A percentile compares a stretch with the other conserved stretches of the same genome.
These are phyloP conservation scores for Wickerhamomyces alni DNA, from an alignment of 805 yeast species.

Conservation along the genomic window DNA sequence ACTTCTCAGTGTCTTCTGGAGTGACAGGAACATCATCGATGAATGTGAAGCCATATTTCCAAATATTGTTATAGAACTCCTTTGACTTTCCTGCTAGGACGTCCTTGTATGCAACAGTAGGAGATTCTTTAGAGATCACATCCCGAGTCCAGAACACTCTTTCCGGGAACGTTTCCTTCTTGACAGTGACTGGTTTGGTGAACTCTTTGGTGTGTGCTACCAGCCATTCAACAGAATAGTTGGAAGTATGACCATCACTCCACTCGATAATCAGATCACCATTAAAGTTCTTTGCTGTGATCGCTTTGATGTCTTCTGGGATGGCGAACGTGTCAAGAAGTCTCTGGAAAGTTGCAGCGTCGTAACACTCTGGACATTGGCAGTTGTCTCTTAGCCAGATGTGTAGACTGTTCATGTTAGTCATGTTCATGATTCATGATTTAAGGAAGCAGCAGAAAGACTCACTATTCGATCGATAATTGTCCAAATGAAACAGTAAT, in stretches of 20 bases:
- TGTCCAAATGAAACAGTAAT: no score
- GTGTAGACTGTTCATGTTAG: constrained; percentile 26
- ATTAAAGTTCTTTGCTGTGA: neutral
- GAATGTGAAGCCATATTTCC: constrained; percentile 50
- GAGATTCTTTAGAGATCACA: constrained; percentile 22
- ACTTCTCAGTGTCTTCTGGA: constrained; percentile 51
- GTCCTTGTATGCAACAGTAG: constrained; percentile 35
- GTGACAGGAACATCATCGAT: constrained; percentile 55
- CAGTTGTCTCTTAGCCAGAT: constrained; percentile 66
- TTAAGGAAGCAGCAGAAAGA: no score
- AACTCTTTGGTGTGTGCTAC: constrained; percentile 10
- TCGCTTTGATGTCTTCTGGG: constrained; percentile 26
- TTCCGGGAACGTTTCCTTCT: constrained; percentile 33
- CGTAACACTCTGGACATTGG: constrained; percentile 50
- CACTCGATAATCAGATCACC: constrained; percentile 3
- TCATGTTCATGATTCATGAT: no score
- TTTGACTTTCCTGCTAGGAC: constrained; percentile 33
- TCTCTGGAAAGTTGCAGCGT: constrained; percentile 51
- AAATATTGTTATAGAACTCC: constrained; percentile 17
- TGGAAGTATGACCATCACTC: constrained; percentile 15
- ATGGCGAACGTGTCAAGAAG: constrained; percentile 44
- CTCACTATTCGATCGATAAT: no score
- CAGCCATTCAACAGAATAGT: constrained; percentile 17
- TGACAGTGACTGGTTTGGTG: constrained; percentile 32
- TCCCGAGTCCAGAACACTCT: constrained; percentile 40